These are phyloP conservation scores for Vicia villosa DNA, from an alignment of 306 rosid genomes.

Conservation along the genomic window DNA sequence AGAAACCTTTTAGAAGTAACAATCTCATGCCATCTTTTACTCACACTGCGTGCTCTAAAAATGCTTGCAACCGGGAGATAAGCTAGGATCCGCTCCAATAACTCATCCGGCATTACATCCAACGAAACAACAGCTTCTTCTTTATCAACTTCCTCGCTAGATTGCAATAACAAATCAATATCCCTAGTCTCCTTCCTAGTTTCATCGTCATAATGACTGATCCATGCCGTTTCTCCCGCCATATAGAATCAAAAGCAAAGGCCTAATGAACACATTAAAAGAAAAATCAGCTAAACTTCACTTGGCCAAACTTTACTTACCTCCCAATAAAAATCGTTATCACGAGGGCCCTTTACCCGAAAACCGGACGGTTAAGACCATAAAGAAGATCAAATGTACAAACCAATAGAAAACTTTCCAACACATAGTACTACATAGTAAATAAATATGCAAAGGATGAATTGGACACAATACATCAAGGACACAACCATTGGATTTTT, in stretches of 20 bases:
- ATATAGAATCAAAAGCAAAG: slow-evolving; percentile 41
- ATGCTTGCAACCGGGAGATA: slow-evolving; percentile 86
- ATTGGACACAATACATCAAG: not conserved
- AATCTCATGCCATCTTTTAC: slow-evolving; percentile 84
- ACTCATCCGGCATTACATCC: slow-evolving; percentile 75
- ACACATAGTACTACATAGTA: slow-evolving; percentile 4
- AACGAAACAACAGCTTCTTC: slow-evolving; percentile 58
- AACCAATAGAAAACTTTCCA: not conserved
- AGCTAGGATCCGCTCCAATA: slow-evolving; percentile 84
- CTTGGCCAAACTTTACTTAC: not conserved
- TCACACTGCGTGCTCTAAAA: slow-evolving; percentile 76
- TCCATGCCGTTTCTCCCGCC: slow-evolving; percentile 90
- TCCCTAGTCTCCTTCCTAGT: slow-evolving; percentile 47
- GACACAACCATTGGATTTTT: slow-evolving; percentile 9
- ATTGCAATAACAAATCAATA: slow-evolving; percentile 56
- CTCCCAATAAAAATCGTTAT: not conserved
- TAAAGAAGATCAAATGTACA: slow-evolving; percentile 1
- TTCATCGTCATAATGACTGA: slow-evolving; percentile 55
- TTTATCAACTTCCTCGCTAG: slow-evolving; percentile 60
- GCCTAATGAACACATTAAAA: slow-evolving; percentile 36
- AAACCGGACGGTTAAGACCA: not conserved
- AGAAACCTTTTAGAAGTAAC: slow-evolving; percentile 68
- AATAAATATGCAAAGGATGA: not conserved
- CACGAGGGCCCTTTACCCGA: not conserved
- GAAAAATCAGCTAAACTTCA: not conserved